These are phyloP conservation scores for Litsea cubeba DNA, from an alignment of 164 flowering plant species.

Conservation along the genomic window DNA sequence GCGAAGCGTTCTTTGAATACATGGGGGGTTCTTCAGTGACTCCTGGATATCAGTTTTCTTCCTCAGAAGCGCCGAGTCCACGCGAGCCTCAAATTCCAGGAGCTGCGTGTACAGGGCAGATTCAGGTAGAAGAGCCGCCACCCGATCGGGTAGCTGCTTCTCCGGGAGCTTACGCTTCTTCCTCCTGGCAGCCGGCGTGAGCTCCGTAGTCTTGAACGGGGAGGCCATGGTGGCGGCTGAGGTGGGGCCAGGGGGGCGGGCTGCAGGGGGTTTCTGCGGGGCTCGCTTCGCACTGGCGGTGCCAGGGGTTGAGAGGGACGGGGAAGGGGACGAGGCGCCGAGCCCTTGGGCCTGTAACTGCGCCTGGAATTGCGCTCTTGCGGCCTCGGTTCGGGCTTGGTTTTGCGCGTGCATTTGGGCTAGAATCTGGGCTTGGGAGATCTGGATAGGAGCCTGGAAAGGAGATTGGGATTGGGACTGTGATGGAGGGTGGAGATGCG, in stretches of 20 bases:
- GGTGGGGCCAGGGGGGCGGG: conserved; percentile 52
- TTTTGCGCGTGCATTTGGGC: conserved; percentile 2
- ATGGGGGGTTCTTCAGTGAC: conserved; percentile 55
- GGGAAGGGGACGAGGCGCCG: conserved; percentile 41
- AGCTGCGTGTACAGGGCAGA: conserved; percentile 75
- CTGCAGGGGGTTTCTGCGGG: conserved; percentile 58
- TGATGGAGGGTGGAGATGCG: neutral
- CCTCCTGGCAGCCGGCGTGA: conserved; percentile 72
- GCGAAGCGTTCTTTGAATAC: conserved; percentile 65
- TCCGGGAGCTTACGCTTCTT: conserved; percentile 70
- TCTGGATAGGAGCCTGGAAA: conserved; percentile 3
- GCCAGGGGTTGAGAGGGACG: conserved; percentile 43
- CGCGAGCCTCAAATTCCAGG: conserved; percentile 66
- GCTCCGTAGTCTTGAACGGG: conserved; percentile 69
- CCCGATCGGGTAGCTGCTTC: conserved; percentile 60
- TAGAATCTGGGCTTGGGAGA: conserved; percentile 1
- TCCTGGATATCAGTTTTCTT: conserved; percentile 80
- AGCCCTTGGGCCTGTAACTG: conserved; percentile 21
- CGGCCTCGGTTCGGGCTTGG: neutral
- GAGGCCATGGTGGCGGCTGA: conserved; percentile 17
- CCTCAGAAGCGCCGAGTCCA: conserved; percentile 67
- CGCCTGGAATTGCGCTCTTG: conserved; percentile 24
- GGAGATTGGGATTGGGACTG: conserved; percentile 4
- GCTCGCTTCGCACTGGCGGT: conserved; percentile 44
- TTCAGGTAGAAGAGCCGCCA: conserved; percentile 77